phyloP scores from a whole-genome alignment of 1,284 basidiomycete species.

The Gomphus bonarii region DNA sequence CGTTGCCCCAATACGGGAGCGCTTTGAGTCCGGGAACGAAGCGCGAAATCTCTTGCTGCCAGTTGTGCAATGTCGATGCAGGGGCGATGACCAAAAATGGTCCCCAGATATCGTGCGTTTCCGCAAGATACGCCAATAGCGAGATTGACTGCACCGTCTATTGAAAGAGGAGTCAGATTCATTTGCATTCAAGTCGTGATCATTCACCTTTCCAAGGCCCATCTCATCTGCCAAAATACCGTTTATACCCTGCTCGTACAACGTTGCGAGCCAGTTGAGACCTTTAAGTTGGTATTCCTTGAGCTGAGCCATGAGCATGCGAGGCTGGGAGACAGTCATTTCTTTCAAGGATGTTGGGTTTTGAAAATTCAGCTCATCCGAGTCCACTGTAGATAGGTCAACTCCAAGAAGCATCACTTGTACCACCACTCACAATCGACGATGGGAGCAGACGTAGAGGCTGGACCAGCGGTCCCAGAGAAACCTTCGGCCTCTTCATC shows the following conservation, averaged over 20 bases:
- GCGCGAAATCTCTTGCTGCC: conserved; percentile 96
- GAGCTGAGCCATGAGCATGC: conserved; percentile 92
- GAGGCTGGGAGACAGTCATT: conserved; percentile 84
- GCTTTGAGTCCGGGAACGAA: conserved; percentile 95
- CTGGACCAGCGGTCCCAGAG: conserved; percentile 12
- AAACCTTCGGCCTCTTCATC: conserved; percentile 35
- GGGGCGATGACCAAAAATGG: conserved; percentile 99
- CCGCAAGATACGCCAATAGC: conserved; percentile 91
- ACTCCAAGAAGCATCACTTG: background rate
- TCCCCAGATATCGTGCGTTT: conserved; percentile 98
- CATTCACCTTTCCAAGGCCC: conserved; percentile 82
- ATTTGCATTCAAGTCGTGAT: conserved; percentile 1
- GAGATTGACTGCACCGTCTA: conserved; percentile 99
- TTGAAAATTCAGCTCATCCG: conserved; percentile 98
- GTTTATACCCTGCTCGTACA: conserved; percentile 99
- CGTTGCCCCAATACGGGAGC: conserved; percentile 96
- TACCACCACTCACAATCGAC: conserved; percentile 51
- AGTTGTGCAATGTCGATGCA: conserved; percentile 96
- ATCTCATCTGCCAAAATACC: conserved; percentile 98
- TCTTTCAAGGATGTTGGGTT: conserved; percentile 93
- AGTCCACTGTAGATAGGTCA: conserved; percentile 53
- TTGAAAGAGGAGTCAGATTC: conserved; percentile 7
- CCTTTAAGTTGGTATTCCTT: conserved; percentile 99
- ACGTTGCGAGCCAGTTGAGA: conserved; percentile 94
- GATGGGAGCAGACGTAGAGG: conserved; percentile 29